Percentiles rank a stretch among this genome's conserved stretches.
These are phyloP conservation scores for Chlorella sorokiniana DNA, from an alignment of 139 green algal species.

Conservation along the genomic window DNA sequence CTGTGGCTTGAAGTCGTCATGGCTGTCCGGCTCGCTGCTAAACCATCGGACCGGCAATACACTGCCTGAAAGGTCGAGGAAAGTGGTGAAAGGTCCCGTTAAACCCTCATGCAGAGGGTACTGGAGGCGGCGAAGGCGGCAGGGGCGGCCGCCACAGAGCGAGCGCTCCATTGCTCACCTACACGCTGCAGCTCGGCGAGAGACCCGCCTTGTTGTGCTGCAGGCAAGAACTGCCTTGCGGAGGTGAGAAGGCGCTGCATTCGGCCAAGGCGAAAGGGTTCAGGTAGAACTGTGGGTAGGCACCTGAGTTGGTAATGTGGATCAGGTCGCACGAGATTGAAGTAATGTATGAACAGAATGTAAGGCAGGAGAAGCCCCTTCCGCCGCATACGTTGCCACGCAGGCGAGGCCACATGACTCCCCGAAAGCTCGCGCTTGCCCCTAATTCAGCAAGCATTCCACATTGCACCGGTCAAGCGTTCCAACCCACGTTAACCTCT, in stretches of 20 bases:
- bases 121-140: too few species aligned
- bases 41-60: background rate
- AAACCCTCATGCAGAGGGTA: too few species aligned
- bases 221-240: slow-evolving; percentile 13
- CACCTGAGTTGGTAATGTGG: too few species aligned
- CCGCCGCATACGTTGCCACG: background rate
- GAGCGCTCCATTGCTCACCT: background rate
- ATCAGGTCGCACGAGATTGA: background rate
- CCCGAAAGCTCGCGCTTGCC: too few species aligned
- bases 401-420: too few species aligned
- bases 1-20: slow-evolving; percentile 93
- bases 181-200: slow-evolving; percentile 16
- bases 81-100: background rate
- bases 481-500: too few species aligned
- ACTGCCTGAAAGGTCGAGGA: background rate
- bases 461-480: too few species aligned
- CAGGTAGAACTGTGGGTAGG: background rate
- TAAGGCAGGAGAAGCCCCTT: background rate
- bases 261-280: background rate
- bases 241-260: slow-evolving; percentile 29
- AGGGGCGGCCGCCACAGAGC: background rate
- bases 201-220: background rate
- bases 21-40: slow-evolving; percentile 59
- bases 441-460: background rate
- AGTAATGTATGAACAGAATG: background rate